Conservation (phyloP, 225 moss, liverwort and hornwort species). For the Bryoerythrophyllum caledonicum region DNA sequence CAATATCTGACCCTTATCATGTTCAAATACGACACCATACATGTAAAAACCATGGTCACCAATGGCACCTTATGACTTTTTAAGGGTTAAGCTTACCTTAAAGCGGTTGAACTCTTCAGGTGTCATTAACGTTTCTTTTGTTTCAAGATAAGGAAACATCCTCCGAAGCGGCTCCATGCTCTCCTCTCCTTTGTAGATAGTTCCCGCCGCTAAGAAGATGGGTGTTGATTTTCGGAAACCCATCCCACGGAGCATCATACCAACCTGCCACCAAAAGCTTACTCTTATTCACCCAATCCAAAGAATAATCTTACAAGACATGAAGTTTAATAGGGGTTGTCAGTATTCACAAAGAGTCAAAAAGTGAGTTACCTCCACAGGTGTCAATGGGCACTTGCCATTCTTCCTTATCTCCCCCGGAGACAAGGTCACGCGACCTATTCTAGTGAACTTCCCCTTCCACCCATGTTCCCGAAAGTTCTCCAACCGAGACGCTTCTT, state of each 20-base stretch:
- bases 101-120: slow-evolving; percentile 59
- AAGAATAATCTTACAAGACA: too few species aligned
- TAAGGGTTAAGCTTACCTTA: slow-evolving; percentile 55
- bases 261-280: slow-evolving; percentile 46
- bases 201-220: slow-evolving; percentile 76
- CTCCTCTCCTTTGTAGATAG: slow-evolving; percentile 55
- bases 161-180: slow-evolving; percentile 68
- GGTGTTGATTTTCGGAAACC: slow-evolving; percentile 72
- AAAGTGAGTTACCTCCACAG: slow-evolving; percentile 57
- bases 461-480: slow-evolving; percentile 69
- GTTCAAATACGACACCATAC: too few species aligned
- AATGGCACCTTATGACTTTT: too few species aligned
- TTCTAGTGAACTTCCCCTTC: slow-evolving; percentile 72
- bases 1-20: too few species aligned
- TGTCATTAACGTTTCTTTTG: slow-evolving; percentile 66
- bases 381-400: slow-evolving; percentile 87
- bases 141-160: slow-evolving; percentile 77
- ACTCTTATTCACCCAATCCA: not conserved
- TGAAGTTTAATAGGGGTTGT: too few species aligned
- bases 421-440: slow-evolving; percentile 39
- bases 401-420: slow-evolving; percentile 59
- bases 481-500: slow-evolving; percentile 55
- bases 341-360: too few species aligned
- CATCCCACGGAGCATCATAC: slow-evolving; percentile 87
- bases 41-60: too few species aligned